Conservation (phyloP, 306 rosid species). For the Abrus pulchellus region DNA sequence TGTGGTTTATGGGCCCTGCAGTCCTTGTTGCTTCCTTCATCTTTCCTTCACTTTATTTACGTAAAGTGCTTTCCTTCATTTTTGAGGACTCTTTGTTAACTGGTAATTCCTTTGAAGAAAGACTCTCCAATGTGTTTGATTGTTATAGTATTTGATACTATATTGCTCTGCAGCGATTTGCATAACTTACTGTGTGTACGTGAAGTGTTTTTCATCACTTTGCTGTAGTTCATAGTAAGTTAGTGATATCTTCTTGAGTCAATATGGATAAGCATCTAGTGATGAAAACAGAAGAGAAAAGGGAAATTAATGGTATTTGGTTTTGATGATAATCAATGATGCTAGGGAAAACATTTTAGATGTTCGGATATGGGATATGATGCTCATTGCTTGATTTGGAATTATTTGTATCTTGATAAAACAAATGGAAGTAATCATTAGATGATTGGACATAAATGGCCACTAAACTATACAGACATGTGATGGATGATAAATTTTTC, state of each 20-base stretch:
- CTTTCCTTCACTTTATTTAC: slow-evolving; percentile 92
- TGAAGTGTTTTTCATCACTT: slow-evolving; percentile 14
- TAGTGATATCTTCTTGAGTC: slow-evolving; percentile 31
- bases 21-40: slow-evolving; percentile 94
- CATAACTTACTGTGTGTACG: slow-evolving; percentile 11
- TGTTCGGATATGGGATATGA: slow-evolving; percentile 36
- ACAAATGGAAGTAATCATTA: slow-evolving; percentile 13
- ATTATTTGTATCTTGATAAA: slow-evolving; percentile 24
- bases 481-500: slow-evolving; percentile 31
- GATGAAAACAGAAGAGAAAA: slow-evolving; percentile 22
- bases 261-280: slow-evolving; percentile 22
- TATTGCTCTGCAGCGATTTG: slow-evolving; percentile 34
- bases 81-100: slow-evolving; percentile 97
- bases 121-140: slow-evolving; percentile 22
- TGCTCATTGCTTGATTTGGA: slow-evolving; percentile 36
- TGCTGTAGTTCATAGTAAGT: slow-evolving; percentile 24
- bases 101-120: slow-evolving; percentile 56
- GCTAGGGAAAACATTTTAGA: slow-evolving; percentile 33
- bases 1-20: slow-evolving; percentile 91
- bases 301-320: slow-evolving; percentile 31
- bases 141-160: slow-evolving; percentile 1
- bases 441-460: slow-evolving; percentile 41
- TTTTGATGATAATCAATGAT: slow-evolving; percentile 20
- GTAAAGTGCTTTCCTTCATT: slow-evolving; percentile 74
- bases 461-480: slow-evolving; percentile 19